phyloP scores from a whole-genome alignment of 2,329 filamentous ascomycete genomes.

The Cordyceps cicadae region DNA sequence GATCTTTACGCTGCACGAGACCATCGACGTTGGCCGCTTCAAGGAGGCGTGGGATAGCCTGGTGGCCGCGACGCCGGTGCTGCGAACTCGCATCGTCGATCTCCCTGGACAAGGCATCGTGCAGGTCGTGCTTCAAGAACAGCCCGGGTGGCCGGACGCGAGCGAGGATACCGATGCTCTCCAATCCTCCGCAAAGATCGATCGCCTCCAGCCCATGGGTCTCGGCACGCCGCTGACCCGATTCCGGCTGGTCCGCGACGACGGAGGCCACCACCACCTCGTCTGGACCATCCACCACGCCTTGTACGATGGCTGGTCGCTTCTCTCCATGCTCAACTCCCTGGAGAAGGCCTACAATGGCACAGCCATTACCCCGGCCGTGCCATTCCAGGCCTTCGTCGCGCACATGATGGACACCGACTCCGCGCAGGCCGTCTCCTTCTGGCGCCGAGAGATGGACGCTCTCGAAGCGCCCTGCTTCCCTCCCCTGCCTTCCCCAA shows the following conservation, averaged over 20 bases:
- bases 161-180: not conserved
- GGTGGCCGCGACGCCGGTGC: not conserved
- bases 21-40: not conserved
- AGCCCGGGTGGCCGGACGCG: not conserved
- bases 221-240: not conserved
- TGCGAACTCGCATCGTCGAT: constrained; percentile 6
- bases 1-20: not conserved
- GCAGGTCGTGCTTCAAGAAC: not conserved
- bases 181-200: not conserved
- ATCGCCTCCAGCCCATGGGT: not conserved
- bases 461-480: constrained; percentile 1
- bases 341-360: not conserved
- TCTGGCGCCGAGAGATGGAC: constrained; percentile 1
- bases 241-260: not conserved
- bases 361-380: not conserved
- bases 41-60: not conserved
- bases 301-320: constrained; percentile 25
- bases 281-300: constrained; percentile 26
- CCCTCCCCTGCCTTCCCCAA: not conserved
- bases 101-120: constrained; percentile 1
- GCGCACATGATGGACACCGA: not conserved
- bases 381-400: constrained; percentile 5
- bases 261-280: constrained; percentile 15
- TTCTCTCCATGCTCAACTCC: not conserved
- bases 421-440: not conserved